These are phyloP conservation scores for Cordyceps cicadae DNA, from an alignment of 2,329 filamentous ascomycete genomes.

Conservation along the genomic window DNA sequence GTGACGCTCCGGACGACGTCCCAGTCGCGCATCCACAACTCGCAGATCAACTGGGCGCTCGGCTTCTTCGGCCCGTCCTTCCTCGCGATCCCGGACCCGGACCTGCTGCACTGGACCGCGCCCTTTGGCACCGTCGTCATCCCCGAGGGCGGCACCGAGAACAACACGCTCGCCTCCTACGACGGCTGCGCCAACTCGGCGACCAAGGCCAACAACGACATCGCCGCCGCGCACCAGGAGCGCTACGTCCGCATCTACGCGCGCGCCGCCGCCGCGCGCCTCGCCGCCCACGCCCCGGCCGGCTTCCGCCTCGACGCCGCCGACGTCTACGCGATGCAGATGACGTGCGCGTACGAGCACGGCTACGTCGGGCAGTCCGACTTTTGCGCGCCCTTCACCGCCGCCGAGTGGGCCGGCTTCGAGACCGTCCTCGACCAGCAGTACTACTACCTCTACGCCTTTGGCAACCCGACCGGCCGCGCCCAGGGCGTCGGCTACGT, in stretches of 20 bases:
- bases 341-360: conserved; percentile 46
- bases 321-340: conserved; percentile 44
- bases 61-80: conserved; percentile 44
- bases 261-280: conserved; percentile 32
- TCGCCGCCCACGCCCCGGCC: conserved; percentile 37
- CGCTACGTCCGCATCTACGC: conserved; percentile 40
- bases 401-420: conserved; percentile 60
- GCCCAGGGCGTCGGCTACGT: conserved; percentile 73
- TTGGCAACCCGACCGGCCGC: conserved; percentile 64
- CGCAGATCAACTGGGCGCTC: conserved; percentile 43
- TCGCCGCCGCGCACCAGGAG: conserved; percentile 33
- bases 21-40: conserved; percentile 46
- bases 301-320: conserved; percentile 40
- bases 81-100: conserved; percentile 27
- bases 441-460: conserved; percentile 70
- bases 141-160: conserved; percentile 52
- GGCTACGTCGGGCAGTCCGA: conserved; percentile 40
- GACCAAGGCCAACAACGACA: conserved; percentile 23
- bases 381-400: conserved; percentile 64
- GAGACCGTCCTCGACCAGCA: conserved; percentile 45
- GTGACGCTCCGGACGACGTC: conserved; percentile 45
- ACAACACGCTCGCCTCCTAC: conserved; percentile 56
- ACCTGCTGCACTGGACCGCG: conserved; percentile 30
- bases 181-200: conserved; percentile 35
- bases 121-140: conserved; percentile 51